Conservation (phyloP, 78 protist genomes). For the Dictyostelium purpureum region DNA sequence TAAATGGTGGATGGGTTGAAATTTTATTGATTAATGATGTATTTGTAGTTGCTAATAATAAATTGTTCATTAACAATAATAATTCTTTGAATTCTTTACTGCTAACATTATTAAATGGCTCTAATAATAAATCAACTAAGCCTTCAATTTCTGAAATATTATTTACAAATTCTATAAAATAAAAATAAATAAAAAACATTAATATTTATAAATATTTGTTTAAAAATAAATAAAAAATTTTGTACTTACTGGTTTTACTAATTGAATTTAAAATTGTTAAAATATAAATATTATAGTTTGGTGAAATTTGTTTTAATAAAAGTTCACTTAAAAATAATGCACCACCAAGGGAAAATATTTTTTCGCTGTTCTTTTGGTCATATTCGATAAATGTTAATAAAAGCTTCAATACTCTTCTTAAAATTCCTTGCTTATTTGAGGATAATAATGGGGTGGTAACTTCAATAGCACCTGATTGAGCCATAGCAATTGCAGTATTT, state of each 20-base stretch:
- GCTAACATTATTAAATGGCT: slow-evolving; percentile 3
- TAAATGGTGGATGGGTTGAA: background rate
- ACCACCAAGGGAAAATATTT: slow-evolving; percentile 34
- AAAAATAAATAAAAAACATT: background rate
- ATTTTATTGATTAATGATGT: background rate
- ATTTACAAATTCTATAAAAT: background rate
- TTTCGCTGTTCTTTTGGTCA: slow-evolving; percentile 44
- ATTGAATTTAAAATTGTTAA: background rate
- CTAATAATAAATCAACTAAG: slow-evolving; percentile 3
- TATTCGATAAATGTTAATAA: slow-evolving; percentile 35
- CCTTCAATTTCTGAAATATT: slow-evolving; percentile 25
- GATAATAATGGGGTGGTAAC: slow-evolving; percentile 22
- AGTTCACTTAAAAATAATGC: slow-evolving; percentile 16
- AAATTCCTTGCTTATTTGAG: background rate
- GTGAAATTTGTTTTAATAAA: slow-evolving; percentile 32
- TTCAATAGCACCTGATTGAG: slow-evolving; percentile 26
- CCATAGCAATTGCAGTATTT: background rate
- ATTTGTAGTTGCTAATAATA: background rate
- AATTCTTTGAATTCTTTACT: background rate
- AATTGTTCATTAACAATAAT: background rate
- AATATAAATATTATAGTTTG: slow-evolving; percentile 5
- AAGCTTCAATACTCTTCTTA: slow-evolving; percentile 40
- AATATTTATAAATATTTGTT: background rate
- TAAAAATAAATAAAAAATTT: background rate
- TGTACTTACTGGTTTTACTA: slow-evolving; percentile 35